A percentile compares a stretch with the other conserved stretches of the same genome.
phyloP scores from a whole-genome alignment of 768 basidiomycete species.

The Macrocybe gigantea region DNA sequence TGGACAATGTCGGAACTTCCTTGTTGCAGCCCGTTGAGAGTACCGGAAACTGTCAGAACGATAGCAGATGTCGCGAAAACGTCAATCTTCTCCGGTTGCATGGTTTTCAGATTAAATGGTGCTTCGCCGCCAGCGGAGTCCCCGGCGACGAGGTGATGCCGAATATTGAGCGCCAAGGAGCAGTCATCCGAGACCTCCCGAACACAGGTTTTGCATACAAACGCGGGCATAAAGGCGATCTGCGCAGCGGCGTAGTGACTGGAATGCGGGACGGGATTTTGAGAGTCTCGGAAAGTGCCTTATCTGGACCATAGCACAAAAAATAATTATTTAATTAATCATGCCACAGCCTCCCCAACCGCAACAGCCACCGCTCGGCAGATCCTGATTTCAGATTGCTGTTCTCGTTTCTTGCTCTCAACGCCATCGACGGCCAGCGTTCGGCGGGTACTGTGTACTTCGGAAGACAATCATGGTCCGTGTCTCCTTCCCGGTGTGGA shows the following conservation, averaged over 20 bases:
- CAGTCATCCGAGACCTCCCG: slow-evolving; percentile 39
- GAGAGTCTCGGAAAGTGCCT: neutral
- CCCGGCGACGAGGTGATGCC: slow-evolving; percentile 34
- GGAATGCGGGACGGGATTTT: neutral
- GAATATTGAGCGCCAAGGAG: slow-evolving; percentile 38
- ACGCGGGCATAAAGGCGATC: slow-evolving; percentile 20
- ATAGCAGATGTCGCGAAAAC: slow-evolving; percentile 46
- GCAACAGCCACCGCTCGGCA: slow-evolving; percentile 12
- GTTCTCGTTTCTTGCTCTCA: slow-evolving; percentile 8
- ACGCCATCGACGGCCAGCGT: slow-evolving; percentile 8
- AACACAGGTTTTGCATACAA: slow-evolving; percentile 28
- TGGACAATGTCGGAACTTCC: slow-evolving; percentile 30
- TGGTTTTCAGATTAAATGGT: slow-evolving; percentile 3
- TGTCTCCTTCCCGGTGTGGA: too few relatives aligned
- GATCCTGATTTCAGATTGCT: slow-evolving; percentile 15
- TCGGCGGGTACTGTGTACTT: slow-evolving; percentile 10
- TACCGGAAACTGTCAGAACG: slow-evolving; percentile 48
- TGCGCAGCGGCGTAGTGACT: too few relatives aligned
- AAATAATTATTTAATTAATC: slow-evolving; percentile 7
- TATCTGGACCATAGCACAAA: slow-evolving; percentile 6
- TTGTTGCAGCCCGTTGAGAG: slow-evolving; percentile 37
- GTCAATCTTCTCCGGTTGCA: slow-evolving; percentile 33
- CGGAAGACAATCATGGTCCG: slow-evolving; percentile 16
- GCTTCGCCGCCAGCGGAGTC: slow-evolving; percentile 12
- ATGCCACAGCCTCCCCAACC: slow-evolving; percentile 17